A percentile compares a stretch with the other conserved stretches of the same genome.
These are phyloP conservation scores for Magnusiomyces suaveolens DNA, from an alignment of 1,139 yeast genomes.

Conservation along the genomic window DNA sequence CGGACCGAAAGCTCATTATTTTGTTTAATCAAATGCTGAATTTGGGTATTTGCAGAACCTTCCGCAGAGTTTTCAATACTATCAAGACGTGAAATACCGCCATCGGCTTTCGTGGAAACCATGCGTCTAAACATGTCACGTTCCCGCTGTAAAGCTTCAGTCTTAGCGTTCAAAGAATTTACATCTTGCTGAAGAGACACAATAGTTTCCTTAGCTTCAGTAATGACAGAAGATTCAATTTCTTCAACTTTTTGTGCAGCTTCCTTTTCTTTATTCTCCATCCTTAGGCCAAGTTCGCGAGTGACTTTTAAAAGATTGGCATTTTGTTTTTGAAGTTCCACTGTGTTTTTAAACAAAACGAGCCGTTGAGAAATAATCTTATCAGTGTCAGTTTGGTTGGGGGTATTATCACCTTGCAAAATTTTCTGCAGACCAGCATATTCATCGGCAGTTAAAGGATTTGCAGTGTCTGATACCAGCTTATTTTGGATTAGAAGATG, in stretches of 20 bases:
- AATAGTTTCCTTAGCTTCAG: conserved; percentile 72
- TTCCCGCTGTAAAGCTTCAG: conserved; percentile 49
- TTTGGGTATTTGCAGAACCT: conserved; percentile 21
- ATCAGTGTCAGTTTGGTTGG: conserved; percentile 56
- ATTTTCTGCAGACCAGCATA: conserved; percentile 42
- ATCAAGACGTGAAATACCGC: conserved; percentile 16
- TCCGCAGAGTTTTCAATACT: too few relatives aligned
- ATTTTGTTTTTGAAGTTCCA: conserved; percentile 56
- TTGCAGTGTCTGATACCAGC: conserved; percentile 38
- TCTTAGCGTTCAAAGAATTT: conserved; percentile 40
- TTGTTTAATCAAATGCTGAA: conserved; percentile 30
- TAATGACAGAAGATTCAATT: conserved; percentile 50
- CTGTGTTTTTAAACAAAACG: conserved; percentile 55
- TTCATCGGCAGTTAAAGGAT: conserved; percentile 51
- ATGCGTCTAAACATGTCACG: conserved; percentile 54
- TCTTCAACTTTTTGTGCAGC: conserved; percentile 37
- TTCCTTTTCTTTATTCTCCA: conserved; percentile 57
- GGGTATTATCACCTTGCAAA: conserved; percentile 29
- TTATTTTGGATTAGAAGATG: conserved; percentile 59
- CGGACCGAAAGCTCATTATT: conserved; percentile 30
- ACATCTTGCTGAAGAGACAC: conserved; percentile 55
- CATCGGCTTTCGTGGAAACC: conserved; percentile 23
- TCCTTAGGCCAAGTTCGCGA: conserved; percentile 56
- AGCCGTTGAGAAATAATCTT: conserved; percentile 60
- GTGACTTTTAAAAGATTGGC: conserved; percentile 58